A percentile compares a stretch with the other conserved stretches of the same genome.
phyloP scores from a whole-genome alignment of 306 rosid genomes.

The Cucumis sativus region Cucumber_9930_V3 NC_026659.2:6263501-6264000 shows the following conservation, averaged over 20 bases:
- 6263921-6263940: not conserved
- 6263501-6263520: too few species aligned
- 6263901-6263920: not conserved
- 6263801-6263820: not conserved
- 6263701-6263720: too few species aligned
- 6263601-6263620: too few species aligned
- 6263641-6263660: not conserved
- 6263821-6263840: not conserved
- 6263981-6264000: not conserved
- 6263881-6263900: not conserved
- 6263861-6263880: not conserved
- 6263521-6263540: too few species aligned
- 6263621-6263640: too few species aligned
- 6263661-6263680: too few species aligned
- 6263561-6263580: too few species aligned
- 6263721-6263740: too few species aligned
- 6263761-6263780: not conserved
- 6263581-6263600: too few species aligned
- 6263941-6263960: not conserved
- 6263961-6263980: not conserved
- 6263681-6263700: too few species aligned
- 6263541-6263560: too few species aligned
- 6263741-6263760: too few species aligned
- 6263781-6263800: not conserved
- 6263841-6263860: not conserved